Base-by-base conservation (phyloP, 1,284 basidiomycete genomes). In the Microbotryum violaceum region DNA sequence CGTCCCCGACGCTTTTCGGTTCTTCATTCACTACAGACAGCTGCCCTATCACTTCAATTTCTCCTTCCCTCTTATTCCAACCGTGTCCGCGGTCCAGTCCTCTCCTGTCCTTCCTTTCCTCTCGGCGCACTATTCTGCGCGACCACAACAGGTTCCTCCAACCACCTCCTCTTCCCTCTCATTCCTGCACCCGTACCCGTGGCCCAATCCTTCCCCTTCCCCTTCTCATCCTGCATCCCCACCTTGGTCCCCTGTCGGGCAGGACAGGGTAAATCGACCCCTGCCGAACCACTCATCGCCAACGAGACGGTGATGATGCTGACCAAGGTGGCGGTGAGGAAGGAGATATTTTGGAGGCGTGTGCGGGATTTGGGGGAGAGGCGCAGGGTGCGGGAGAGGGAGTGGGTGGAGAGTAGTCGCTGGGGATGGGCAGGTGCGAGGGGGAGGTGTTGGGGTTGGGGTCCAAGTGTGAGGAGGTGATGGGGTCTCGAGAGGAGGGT, bases 321-420 rank as follows among this genome's bases (percentile, higher is more conserved):
- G n/a, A 75, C 63, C 9, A 70, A 70, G 8, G 72, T 72, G 1
- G 74, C 70, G 12, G 64, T 60, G 25, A 73, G 58, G 59, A 70
- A 71, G 42, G 72, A 65, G 29, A 65, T 45, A 16, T 69, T 62
- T 57, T 73, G 72, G 29, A 64, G 59, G 23, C 72, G 66, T 66
- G 64, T 5, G 58, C 65, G 33, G 71, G 67, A 4, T 69, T 62
- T n/a, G 69, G 62, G 6, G 73, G 67, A 53, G 74, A 75, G 16
- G 73, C 70, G 2, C 67, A 67, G 3, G 74, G 16, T 16, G 16
- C 37, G 37, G 37, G 37, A 16, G 9, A 42, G 16, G 37, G 37
- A 42, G 12, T 42, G 37, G 37, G 37, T 16, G 37, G 37, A 12
- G 14, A 42, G 14, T 10, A 3, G 8, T 9, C 31, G 31, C 31